These are phyloP conservation scores for Capsella bursapastoris DNA, from an alignment of 345 rosid species.

Conservation along the genomic window DNA sequence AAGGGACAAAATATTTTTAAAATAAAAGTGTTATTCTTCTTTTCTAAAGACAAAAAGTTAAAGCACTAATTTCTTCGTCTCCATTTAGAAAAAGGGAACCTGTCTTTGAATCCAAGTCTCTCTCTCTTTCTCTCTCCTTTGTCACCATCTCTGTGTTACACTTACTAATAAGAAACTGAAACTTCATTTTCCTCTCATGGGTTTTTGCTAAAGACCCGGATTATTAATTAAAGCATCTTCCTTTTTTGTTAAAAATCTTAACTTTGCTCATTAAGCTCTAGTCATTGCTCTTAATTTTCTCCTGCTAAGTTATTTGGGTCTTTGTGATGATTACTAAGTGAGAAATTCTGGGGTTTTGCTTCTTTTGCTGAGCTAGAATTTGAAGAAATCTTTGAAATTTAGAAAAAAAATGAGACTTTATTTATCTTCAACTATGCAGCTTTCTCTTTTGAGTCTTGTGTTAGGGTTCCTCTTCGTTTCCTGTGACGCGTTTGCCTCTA, in stretches of 20 bases:
- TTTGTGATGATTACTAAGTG: slow-evolving; percentile 23
- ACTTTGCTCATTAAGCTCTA: slow-evolving; percentile 6
- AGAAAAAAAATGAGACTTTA: slow-evolving; percentile 10
- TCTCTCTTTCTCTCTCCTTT: slow-evolving; percentile 8
- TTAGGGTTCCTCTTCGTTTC: slow-evolving; percentile 52
- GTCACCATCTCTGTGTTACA: slow-evolving; percentile 30
- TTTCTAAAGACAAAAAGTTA: slow-evolving; percentile 27
- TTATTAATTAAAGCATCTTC: slow-evolving; percentile 27
- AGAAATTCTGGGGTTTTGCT: slow-evolving; percentile 20
- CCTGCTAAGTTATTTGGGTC: slow-evolving; percentile 10
- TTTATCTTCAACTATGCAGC: no score
- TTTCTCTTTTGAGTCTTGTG: slow-evolving; percentile 41
- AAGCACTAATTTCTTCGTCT: slow-evolving; percentile 25
- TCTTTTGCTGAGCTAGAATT: slow-evolving; percentile 15
- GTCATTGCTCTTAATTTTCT: background rate
- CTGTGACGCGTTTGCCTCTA: slow-evolving; percentile 55
- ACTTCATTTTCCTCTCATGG: slow-evolving; percentile 50
- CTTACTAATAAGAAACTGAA: slow-evolving; percentile 17
- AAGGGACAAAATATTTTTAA: background rate
- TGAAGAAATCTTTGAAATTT: slow-evolving; percentile 9
- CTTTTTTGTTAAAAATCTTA: slow-evolving; percentile 19
- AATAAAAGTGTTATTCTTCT: slow-evolving; percentile 14
- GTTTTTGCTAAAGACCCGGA: slow-evolving; percentile 48
- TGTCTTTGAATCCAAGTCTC: slow-evolving; percentile 74
- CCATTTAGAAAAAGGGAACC: slow-evolving; percentile 37